Percentiles rank a stretch among this genome's conserved stretches.
phyloP scores from a whole-genome alignment of 306 rosid genomes.

The Quercus ilex region DNA sequence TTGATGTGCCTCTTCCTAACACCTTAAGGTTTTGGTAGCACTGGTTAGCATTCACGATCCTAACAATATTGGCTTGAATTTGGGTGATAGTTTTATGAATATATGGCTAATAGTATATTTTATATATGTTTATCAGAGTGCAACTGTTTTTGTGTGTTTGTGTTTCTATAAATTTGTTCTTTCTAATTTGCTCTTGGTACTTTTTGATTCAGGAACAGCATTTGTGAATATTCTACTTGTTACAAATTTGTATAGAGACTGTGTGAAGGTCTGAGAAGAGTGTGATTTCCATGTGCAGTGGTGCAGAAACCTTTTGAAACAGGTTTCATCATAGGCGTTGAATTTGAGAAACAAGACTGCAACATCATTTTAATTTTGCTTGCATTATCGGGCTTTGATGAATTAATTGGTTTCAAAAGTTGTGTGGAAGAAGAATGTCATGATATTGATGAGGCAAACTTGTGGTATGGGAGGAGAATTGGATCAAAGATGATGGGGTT shows the following conservation, averaged over 20 bases:
- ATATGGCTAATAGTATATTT: background rate
- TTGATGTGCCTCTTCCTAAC: no score
- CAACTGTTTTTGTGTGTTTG: conserved; percentile 4
- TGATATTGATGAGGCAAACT: conserved; percentile 46
- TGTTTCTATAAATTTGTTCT: conserved; percentile 15
- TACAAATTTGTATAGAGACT: conserved; percentile 14
- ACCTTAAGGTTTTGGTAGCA: no score
- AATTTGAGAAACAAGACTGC: conserved; percentile 30
- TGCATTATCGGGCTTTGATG: conserved; percentile 50
- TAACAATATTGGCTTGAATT: background rate
- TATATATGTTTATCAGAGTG: background rate
- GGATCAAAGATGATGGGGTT: conserved; percentile 56
- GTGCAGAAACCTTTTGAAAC: no score
- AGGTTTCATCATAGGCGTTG: conserved; percentile 28
- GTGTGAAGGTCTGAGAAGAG: background rate
- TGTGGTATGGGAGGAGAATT: conserved; percentile 72
- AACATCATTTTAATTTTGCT: conserved; percentile 34
- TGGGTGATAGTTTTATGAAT: conserved; percentile 18
- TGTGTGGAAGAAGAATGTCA: conserved; percentile 50
- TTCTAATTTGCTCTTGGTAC: background rate
- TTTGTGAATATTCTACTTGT: conserved; percentile 1
- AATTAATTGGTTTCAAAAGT: conserved; percentile 47
- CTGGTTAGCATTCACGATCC: no score
- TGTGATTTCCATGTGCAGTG: no score
- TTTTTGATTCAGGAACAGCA: background rate